These are phyloP conservation scores for Begonia fuchsioides DNA, from an alignment of 306 rosid species.

Conservation along the genomic window DNA sequence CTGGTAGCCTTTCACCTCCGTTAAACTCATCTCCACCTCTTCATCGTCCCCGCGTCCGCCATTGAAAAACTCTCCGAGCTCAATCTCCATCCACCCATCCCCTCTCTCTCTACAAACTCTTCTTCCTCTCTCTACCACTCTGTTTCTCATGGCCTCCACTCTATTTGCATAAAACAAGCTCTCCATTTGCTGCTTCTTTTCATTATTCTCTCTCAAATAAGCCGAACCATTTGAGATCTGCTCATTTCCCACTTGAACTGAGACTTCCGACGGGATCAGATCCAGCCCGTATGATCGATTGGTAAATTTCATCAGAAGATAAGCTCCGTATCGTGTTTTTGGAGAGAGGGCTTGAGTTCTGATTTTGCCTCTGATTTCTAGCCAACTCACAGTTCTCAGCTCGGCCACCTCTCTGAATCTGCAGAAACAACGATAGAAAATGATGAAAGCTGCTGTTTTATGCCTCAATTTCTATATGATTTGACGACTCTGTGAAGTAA, in stretches of 20 bases:
- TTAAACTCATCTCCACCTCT: conserved; percentile 27
- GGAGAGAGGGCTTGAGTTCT: conserved; percentile 16
- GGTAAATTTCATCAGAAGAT: conserved; percentile 24
- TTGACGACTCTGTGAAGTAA: too few relatives aligned
- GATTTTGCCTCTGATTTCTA: conserved; percentile 43
- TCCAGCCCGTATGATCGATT: conserved; percentile 42
- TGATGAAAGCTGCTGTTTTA: too few relatives aligned
- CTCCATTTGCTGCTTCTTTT: conserved; percentile 19
- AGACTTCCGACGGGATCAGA: conserved; percentile 14
- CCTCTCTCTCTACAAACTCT: conserved; percentile 16
- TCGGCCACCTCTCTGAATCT: conserved; percentile 30
- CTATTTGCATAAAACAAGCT: conserved; percentile 20
- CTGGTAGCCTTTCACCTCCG: conserved; percentile 33
- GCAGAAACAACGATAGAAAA: neutral
- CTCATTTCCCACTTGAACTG: conserved; percentile 20
- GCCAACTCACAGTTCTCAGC: conserved; percentile 37
- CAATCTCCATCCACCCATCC: conserved; percentile 62
- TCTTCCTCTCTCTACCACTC: neutral
- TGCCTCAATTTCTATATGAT: too few relatives aligned
- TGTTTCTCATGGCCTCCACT: conserved; percentile 9
- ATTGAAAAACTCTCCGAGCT: conserved; percentile 38
- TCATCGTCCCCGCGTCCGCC: conserved; percentile 21
- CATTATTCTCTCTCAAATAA: conserved; percentile 13
- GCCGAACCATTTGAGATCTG: conserved; percentile 13
- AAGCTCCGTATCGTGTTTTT: conserved; percentile 25